Percentiles rank a stretch among this genome's conserved stretches.
Evolutionary conservation across 495 filamentous ascomycete genomes (phyloP).

Genomic region (Evansstolkia leycettana): DNA sequence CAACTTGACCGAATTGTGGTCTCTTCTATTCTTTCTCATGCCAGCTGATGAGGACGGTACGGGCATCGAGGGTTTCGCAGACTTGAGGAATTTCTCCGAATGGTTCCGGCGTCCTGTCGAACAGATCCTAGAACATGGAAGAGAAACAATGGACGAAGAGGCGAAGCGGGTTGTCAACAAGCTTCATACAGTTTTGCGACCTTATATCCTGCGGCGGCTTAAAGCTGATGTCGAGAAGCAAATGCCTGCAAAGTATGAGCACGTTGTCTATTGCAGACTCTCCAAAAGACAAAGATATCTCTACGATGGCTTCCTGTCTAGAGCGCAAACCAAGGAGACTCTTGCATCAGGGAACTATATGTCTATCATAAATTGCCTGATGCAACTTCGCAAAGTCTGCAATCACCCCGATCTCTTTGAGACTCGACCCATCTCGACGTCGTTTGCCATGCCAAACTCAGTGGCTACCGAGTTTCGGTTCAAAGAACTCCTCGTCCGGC

Average conservation of each 20-base stretch:
- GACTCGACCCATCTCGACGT: slow-evolving; percentile 94
- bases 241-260: slow-evolving; percentile 96
- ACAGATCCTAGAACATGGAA: slow-evolving; percentile 88
- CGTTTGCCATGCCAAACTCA: slow-evolving; percentile 82
- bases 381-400: slow-evolving; percentile 97
- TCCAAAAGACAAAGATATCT: slow-evolving; percentile 90
- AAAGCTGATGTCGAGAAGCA: slow-evolving; percentile 99
- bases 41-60: slow-evolving; percentile 61
- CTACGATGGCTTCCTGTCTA: slow-evolving; percentile 96
- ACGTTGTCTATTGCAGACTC: slow-evolving; percentile 87
- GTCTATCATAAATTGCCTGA: slow-evolving; percentile 94
- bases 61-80: slow-evolving; percentile 77
- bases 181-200: slow-evolving; percentile 84
- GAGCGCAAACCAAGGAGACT: slow-evolving; percentile 76
- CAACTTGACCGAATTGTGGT: slow-evolving; percentile 94
- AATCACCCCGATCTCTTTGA: slow-evolving; percentile 98
- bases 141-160: slow-evolving; percentile 87
- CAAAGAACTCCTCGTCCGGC: slow-evolving; percentile 61
- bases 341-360: slow-evolving; percentile 93
- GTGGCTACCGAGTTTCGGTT: slow-evolving; percentile 66
- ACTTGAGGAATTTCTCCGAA: slow-evolving; percentile 81
- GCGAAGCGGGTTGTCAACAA: slow-evolving; percentile 78
- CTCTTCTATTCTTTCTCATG: slow-evolving; percentile 89
- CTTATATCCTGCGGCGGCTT: slow-evolving; percentile 80
- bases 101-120: slow-evolving; percentile 90